Base-by-base conservation (phyloP, 2,329 filamentous ascomycete genomes). In the Calonectria hawksworthii region DNA sequence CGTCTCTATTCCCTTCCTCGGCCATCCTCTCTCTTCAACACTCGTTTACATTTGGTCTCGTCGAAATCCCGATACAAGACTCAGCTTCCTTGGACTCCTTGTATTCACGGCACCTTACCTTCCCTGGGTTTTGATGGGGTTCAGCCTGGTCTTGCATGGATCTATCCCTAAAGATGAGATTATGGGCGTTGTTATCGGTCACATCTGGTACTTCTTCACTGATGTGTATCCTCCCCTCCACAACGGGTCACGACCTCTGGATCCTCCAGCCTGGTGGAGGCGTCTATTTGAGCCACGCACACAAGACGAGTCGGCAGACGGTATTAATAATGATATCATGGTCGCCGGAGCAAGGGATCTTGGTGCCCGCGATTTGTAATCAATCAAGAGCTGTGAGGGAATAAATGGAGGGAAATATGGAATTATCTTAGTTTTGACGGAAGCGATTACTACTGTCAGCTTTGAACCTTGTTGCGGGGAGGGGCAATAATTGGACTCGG, bases 31-130 rank as follows among this genome's bases (percentile, higher is more conserved):
- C 18, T 98, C 95, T 5, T 98, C 95, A 65, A 98, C 95, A 8
- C 89, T 99, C 75, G 96, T 99, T 72, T 99, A 99, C 85, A 98
- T 99, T 82, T 99, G 97, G 97, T 97, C 96, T 76, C 92, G 97
- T 68, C 93, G 96, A 72, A 99, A 99, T 83, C 96, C 97, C 0
- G 95, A 98, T 77, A 98, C 96, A 0, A 90, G 95, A 73, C 89
- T 99, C 18, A 98, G 95, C 83, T 96, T 98, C 84, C 87, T 99
- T 6, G 97, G 97, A 0, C 84, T 99, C 63, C 86, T 99, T 52
- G 94, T 97, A 1, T 99, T 99, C 86, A 95, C 94, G 7, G 97
- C 97, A 28, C 97, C 97, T 0, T 99, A 98, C 85, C 88, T 99
- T 59, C 97, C 97, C 0, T 99, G 96, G 96, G 96, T 99, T 3